Conservation (phyloP, 2,329 filamentous ascomycete species). For the Amylocarpus encephaloides region DNA sequence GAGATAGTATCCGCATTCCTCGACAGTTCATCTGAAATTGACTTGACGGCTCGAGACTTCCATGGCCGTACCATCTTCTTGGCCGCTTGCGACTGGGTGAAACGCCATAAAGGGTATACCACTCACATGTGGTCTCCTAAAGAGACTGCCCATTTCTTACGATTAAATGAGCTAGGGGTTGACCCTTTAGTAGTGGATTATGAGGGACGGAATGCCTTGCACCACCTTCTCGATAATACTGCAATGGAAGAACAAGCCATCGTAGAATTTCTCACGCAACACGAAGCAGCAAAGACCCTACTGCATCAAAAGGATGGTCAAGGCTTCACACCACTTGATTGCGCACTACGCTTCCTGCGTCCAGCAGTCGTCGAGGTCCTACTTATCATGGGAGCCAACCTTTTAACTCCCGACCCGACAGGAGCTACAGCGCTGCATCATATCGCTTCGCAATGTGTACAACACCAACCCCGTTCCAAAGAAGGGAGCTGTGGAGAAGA, state of each 20-base stretch:
- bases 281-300: conserved; percentile 8
- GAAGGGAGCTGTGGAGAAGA: too few species aligned
- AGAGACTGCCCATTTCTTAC: conserved; percentile 10
- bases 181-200: conserved; percentile 8
- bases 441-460: too few species aligned
- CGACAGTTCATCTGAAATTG: conserved; percentile 8
- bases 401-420: conserved; percentile 16
- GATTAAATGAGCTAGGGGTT: conserved; percentile 5
- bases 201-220: conserved; percentile 5
- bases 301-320: conserved; percentile 7
- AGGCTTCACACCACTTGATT: conserved; percentile 8
- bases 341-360: conserved; percentile 11
- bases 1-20: too few species aligned
- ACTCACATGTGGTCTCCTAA: conserved; percentile 9
- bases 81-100: conserved; percentile 18
- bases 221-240: conserved; percentile 20
- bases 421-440: conserved; percentile 8
- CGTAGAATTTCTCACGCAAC: conserved; percentile 15
- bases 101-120: conserved; percentile 11
- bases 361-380: conserved; percentile 12
- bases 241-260: conserved; percentile 19
- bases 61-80: conserved; percentile 19
- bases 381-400: conserved; percentile 19
- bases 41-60: conserved; percentile 21
- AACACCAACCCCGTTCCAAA: too few species aligned